Percentiles rank a stretch among this genome's conserved stretches.
These are phyloP conservation scores for Boletellus sp. DNA, from an alignment of 768 basidiomycete species.

Conservation along the genomic window DNA sequence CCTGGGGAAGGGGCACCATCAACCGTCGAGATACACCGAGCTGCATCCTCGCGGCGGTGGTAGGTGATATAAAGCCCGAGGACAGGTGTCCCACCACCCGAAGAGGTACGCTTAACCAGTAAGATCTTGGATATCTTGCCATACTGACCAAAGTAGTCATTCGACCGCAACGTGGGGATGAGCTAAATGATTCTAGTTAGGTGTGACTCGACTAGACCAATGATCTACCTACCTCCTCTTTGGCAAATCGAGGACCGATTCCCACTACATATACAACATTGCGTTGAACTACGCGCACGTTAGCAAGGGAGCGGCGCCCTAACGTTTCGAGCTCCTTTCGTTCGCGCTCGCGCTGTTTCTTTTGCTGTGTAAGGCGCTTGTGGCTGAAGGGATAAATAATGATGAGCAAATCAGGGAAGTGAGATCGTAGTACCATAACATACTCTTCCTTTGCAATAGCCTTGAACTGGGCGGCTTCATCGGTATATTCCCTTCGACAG, in stretches of 20 bases:
- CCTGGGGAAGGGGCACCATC: conserved; percentile 91
- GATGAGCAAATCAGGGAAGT: conserved; percentile 13
- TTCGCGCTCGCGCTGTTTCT: conserved; percentile 91
- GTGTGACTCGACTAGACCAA: not conserved
- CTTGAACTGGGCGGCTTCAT: conserved; percentile 92
- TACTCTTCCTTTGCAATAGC: conserved; percentile 94
- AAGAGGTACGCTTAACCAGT: conserved; percentile 81
- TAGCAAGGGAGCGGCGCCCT: conserved; percentile 81
- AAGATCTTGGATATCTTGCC: conserved; percentile 97
- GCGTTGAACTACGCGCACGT: conserved; percentile 94
- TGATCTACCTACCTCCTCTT: conserved; percentile 77
- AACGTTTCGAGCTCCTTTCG: conserved; percentile 90
- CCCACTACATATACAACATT: conserved; percentile 96
- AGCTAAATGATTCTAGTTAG: conserved; percentile 45
- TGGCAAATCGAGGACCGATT: conserved; percentile 88
- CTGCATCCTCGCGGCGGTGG: conserved; percentile 90
- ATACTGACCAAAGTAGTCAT: conserved; percentile 98
- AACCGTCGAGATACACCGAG: conserved; percentile 86
- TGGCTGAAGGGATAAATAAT: conserved; percentile 50
- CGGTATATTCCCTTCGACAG: conserved; percentile 88
- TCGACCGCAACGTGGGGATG: conserved; percentile 87
- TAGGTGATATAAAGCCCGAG: conserved; percentile 98
- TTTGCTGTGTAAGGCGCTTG: conserved; percentile 91
- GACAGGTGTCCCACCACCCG: conserved; percentile 67
- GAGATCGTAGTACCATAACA: conserved; percentile 32